Evolutionary conservation across 2,329 filamentous ascomycete species (phyloP), one percentile per base, ranked within the genome.

Genomic region (Penicillium expansum): DNA sequence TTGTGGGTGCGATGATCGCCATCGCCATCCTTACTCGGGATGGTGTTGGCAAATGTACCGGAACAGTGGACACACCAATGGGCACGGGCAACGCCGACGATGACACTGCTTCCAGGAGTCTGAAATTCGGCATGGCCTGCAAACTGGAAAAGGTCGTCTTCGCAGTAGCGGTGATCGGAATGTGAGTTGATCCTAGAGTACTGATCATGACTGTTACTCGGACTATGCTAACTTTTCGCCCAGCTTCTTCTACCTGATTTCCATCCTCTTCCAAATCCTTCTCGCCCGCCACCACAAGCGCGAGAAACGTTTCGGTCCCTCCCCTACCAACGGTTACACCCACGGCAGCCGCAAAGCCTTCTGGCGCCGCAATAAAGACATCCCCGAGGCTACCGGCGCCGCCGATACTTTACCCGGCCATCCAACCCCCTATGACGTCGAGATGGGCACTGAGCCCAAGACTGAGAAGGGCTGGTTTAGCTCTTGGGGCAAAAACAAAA

Each of bases 1-100:
- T 96, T 74, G 77, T 85, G 51, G 90, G 83, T 39, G 85, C 81
- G 57, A 94, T 94, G 79, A 84, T 95, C 69, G 95, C 92, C 69
- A 84, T 97, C 58, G 91, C 92, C 0, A 79, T 87, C 48, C 81
- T 90, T 61, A 92, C 90, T 58, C 83, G 88, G 37, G 76, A 83
- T 55, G 92, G 92, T 37, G 84, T 85, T 0, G 75, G 81, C 59
- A 82, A 76, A 48, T 97, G 92, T 78, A 80, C 76, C 14, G 85
- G 85, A 47, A 76, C 77, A 16, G 81, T 92, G 57, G 77, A 81
- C 47, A 93, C 86, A 16, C 86, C 85, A 7, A 84, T 93, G 52
- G 92, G 92, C 37, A 80, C 71, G 4, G 90, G 88, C 6, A 74
- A 82, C 8, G 78, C 83, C 1, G 71, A 72, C 48, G 76, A 77